Evolutionary conservation across 768 basidiomycete species (phyloP), one percentile per base, ranked within the genome.

Genomic region (Porphyrellus cyaneotinctus): DNA sequence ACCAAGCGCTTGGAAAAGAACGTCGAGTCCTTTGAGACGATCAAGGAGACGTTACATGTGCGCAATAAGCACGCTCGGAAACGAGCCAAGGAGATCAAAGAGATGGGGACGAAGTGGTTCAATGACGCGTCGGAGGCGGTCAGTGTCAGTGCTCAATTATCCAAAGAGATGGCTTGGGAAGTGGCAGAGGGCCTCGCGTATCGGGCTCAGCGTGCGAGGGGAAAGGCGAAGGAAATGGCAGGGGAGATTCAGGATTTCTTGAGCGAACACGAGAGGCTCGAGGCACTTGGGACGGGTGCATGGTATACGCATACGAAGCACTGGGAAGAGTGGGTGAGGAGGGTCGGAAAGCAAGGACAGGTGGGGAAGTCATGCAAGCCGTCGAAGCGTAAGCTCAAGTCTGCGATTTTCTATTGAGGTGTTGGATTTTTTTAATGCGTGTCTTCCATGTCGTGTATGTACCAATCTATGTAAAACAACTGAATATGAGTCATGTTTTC

Each of bases 1-100:
- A 75, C 75, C 24, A 37, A 54, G 9, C 57, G 62, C 14, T 33
- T 56, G 35, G 71, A 78, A 72, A 69, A 58, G 47, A 44, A 49
- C 26, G 53, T 39, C 11, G 70, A 77, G 70, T 60, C 80, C 69
- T 11, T 74, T 70, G 69, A 70, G 43, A 42, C 24, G 26, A 45
- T 70, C 30, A 67, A 60, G 38, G 77, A 79, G 17, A 72, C 74
- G 3, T 64, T 85, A 6, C 65, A 72, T n/a, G 65, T 65, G 49
- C 74, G 79, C 37, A 78, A 85, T 55, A 73, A 79, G 39, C 72
- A 71, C 10, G 84, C 84, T 44, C 75, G 76, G 61, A 69, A 65
- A 43, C 77, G 75, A 51, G 84, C 84, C 10, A 78, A 70, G 65
- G 76, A 81, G 58, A 65, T 85, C 36, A 78, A 65, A 66, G 72